These are phyloP conservation scores for Colletotrichum camelliae DNA, from an alignment of 2,329 filamentous ascomycete genomes.

Conservation along the genomic window DNA sequence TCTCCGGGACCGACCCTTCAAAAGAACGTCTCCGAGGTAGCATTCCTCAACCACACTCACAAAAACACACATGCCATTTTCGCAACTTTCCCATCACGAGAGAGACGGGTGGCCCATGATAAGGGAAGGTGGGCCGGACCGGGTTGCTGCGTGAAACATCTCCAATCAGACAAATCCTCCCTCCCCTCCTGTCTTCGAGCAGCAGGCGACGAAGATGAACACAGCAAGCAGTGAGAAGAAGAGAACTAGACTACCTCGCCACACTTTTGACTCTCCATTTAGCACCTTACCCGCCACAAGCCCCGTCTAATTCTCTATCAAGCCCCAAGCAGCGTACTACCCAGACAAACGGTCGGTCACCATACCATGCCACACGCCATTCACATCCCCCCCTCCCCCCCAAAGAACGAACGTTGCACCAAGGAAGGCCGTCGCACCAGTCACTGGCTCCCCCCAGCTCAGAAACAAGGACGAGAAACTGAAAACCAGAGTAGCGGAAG, in stretches of 20 bases:
- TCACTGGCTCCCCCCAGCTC: neutral
- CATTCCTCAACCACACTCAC: neutral
- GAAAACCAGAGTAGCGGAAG: neutral
- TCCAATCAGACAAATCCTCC: neutral
- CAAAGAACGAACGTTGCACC: neutral
- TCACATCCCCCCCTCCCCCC: neutral
- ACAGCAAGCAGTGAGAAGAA: neutral
- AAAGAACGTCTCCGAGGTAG: neutral
- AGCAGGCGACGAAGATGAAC: neutral
- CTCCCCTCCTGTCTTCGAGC: neutral
- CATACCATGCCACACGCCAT: neutral
- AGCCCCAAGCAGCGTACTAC: neutral
- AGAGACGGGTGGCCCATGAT: neutral
- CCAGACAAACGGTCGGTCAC: neutral
- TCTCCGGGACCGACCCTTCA: neutral
- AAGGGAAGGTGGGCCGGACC: neutral
- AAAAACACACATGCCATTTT: neutral
- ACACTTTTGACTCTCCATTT: neutral
- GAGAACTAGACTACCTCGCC: neutral
- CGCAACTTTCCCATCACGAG: slow-evolving; percentile 5
- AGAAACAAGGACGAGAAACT: neutral
- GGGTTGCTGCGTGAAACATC: slow-evolving; percentile 8
- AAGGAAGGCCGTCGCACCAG: neutral
- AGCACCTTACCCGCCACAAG: neutral
- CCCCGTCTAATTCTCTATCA: neutral